phyloP scores from a whole-genome alignment of 2,329 filamentous ascomycete species.

The Aotearoamyces nothofagi region DNA sequence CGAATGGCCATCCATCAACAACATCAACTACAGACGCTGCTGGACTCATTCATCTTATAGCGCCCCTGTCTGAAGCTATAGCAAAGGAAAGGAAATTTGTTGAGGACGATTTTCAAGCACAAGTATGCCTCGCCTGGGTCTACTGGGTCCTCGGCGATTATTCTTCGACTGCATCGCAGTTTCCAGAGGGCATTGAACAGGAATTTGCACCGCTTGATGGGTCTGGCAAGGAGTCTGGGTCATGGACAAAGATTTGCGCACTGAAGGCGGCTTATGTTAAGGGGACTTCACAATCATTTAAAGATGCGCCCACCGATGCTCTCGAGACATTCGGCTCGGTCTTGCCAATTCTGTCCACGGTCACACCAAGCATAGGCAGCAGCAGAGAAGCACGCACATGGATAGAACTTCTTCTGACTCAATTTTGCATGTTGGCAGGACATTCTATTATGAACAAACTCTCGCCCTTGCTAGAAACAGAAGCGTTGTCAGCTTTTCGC shows the following conservation, averaged over 20 bases:
- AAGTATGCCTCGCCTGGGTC: slow-evolving; percentile 72
- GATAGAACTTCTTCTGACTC: slow-evolving; percentile 64
- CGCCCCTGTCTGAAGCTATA: slow-evolving; percentile 35
- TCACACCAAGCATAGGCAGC: slow-evolving; percentile 34
- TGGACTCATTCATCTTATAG: slow-evolving; percentile 13
- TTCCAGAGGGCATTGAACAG: slow-evolving; percentile 47
- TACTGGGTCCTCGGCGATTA: slow-evolving; percentile 66
- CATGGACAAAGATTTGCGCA: slow-evolving; percentile 73
- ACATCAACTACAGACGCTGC: slow-evolving; percentile 11
- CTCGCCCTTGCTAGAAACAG: slow-evolving; percentile 32
- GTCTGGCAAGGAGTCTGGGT: slow-evolving; percentile 35
- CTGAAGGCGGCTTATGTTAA: slow-evolving; percentile 68
- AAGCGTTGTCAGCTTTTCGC: slow-evolving; percentile 41
- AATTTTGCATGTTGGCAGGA: slow-evolving; percentile 56
- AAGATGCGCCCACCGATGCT: slow-evolving; percentile 38
- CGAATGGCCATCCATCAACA: slow-evolving; percentile 12
- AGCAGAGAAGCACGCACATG: slow-evolving; percentile 55
- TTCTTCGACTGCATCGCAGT: slow-evolving; percentile 36
- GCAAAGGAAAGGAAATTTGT: slow-evolving; percentile 36
- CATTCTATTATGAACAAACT: slow-evolving; percentile 37
- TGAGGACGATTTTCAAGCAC: slow-evolving; percentile 61
- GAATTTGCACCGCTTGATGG: slow-evolving; percentile 35
- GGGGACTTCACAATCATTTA: slow-evolving; percentile 43
- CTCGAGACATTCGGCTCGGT: slow-evolving; percentile 51
- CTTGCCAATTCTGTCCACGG: slow-evolving; percentile 42